phyloP scores from a whole-genome alignment of 192 early-diverging fungal species.

The Coemansia furcata region DNA sequence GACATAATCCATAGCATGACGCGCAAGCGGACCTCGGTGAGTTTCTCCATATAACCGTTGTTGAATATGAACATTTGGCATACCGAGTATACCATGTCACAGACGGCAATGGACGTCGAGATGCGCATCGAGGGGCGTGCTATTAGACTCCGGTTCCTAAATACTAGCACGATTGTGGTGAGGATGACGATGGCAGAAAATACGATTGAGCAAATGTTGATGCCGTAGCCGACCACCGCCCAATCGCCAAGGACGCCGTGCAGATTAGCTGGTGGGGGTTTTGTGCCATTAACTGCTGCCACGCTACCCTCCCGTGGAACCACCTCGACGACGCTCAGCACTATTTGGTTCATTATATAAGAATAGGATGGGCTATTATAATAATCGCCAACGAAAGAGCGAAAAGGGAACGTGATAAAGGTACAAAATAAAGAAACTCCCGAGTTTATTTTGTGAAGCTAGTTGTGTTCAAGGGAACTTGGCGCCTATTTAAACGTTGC shows the following conservation, averaged over 20 bases:
- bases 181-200: constrained; percentile 30
- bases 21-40: constrained; percentile 24
- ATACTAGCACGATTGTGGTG: constrained; percentile 2
- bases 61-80: constrained; percentile 37
- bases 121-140: constrained; percentile 28
- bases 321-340: background rate
- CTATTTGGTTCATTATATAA: background rate
- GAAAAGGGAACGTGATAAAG: background rate
- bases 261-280: background rate
- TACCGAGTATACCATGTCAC: constrained; percentile 34
- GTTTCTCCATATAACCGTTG: constrained; percentile 29
- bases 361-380: background rate
- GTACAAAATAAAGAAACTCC: constrained; percentile 1
- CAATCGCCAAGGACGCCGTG: constrained; percentile 42
- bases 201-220: constrained; percentile 35
- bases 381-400: background rate
- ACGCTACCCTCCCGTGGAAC: background rate
- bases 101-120: constrained; percentile 30
- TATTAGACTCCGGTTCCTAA: background rate
- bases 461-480: background rate
- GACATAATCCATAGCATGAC: constrained; percentile 47
- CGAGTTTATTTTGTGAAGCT: background rate
- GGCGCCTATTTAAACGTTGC: background rate
- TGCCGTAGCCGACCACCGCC: constrained; percentile 41
- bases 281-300: background rate